Evolutionary conservation across 345 rosid species (phyloP).

Genomic region (Salix suchowensis): DNA sequence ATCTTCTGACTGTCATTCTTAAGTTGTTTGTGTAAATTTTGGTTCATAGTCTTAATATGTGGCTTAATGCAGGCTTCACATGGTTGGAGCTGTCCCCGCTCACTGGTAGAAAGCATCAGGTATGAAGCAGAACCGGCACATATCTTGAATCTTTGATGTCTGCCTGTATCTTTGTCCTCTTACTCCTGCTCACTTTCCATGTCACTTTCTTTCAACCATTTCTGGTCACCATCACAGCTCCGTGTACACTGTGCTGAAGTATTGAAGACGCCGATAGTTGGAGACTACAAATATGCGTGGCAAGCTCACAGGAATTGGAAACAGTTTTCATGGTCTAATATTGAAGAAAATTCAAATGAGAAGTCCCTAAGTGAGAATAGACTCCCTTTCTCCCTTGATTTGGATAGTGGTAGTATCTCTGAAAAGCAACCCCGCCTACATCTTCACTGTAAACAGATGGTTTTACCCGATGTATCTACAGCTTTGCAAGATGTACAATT

Average conservation of each 20-base stretch:
- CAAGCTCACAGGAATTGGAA: conserved; percentile 60
- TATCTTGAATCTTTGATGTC: background rate
- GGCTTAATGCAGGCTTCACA: conserved; percentile 58
- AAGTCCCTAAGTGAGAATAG: conserved; percentile 13
- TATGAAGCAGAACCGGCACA: conserved; percentile 15
- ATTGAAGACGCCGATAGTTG: conserved; percentile 86
- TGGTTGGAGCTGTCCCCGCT: conserved; percentile 88
- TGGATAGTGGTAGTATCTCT: conserved; percentile 64
- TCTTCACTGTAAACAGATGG: conserved; percentile 81
- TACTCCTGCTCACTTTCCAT: background rate
- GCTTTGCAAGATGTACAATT: conserved; percentile 38
- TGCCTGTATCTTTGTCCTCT: background rate
- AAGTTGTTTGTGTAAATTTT: background rate
- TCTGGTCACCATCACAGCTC: conserved; percentile 43
- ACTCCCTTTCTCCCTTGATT: conserved; percentile 61
- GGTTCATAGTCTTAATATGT: background rate
- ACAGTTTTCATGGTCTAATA: conserved; percentile 24
- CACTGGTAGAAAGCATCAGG: conserved; percentile 98
- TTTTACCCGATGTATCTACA: conserved; percentile 60
- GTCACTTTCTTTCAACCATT: background rate
- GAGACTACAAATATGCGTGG: conserved; percentile 92
- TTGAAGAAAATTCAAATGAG: conserved; percentile 11
- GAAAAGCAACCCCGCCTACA: conserved; percentile 72
- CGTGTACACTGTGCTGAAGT: conserved; percentile 97
- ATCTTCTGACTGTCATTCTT: background rate